These are phyloP conservation scores for Fusarium torulosum DNA, from an alignment of 2,329 filamentous ascomycete species.

Conservation along the genomic window DNA sequence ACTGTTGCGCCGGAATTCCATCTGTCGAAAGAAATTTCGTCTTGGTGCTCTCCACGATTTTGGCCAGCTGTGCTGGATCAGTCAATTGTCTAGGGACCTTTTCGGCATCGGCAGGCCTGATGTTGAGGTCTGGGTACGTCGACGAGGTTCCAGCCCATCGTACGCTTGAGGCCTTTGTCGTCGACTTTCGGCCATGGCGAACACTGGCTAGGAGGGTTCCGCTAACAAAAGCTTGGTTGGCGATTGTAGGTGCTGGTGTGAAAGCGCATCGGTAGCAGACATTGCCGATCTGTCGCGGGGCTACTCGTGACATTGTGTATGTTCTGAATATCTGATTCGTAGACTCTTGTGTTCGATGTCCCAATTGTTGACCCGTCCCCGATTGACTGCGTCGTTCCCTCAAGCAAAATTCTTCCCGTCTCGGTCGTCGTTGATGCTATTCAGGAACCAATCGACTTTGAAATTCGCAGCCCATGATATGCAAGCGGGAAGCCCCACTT, in stretches of 20 bases:
- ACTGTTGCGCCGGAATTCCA: conserved; percentile 59
- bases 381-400: conserved; percentile 6
- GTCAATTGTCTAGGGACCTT: conserved; percentile 47
- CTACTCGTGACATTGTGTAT: conserved; percentile 56
- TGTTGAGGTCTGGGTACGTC: conserved; percentile 31
- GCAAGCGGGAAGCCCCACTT: conserved; percentile 28
- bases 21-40: conserved; percentile 59
- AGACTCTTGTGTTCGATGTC: background rate
- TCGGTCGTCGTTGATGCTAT: conserved; percentile 22
- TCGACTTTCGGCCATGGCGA: conserved; percentile 25
- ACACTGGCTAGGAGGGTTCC: conserved; percentile 41
- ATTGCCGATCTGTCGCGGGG: conserved; percentile 51
- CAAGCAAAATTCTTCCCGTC: conserved; percentile 10
- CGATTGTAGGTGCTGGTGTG: conserved; percentile 46
- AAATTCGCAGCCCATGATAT: conserved; percentile 28
- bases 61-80: conserved; percentile 57
- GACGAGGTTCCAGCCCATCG: conserved; percentile 50
- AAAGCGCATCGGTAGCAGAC: conserved; percentile 61
- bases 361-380: background rate
- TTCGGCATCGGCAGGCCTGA: conserved; percentile 33
- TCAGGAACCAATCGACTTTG: conserved; percentile 24
- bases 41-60: conserved; percentile 58
- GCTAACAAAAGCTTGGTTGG: conserved; percentile 44
- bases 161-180: conserved; percentile 22
- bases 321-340: background rate